Evolutionary conservation across 2,329 filamentous ascomycete genomes (phyloP), one percentile per base, ranked within the genome.

Genomic region (Phialophora tarda): DNA sequence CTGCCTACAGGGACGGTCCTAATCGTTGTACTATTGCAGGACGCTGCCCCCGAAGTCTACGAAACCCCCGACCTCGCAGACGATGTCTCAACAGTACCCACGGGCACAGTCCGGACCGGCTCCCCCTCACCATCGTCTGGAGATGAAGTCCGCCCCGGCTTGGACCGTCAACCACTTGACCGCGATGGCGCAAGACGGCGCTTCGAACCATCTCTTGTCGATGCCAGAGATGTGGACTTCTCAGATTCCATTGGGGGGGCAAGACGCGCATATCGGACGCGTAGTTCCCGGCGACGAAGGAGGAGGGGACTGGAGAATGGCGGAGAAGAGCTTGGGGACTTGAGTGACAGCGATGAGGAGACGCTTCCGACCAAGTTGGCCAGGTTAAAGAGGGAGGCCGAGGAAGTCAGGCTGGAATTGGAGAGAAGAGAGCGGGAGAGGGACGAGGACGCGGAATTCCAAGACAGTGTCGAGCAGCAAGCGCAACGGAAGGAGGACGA

Each of bases 31-130:
- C 21, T 2, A n/a, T 23, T 32, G 61, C 72, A 96, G 91, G 93
- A 97, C 80, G 91, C 90, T 62, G 93, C 93, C 30, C 93, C 93
- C 71, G 95, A 98, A 76, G 92, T 97, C 74, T 98, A 97, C 83
- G 94, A 98, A 80, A 98, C 95, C 17, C 93, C 94, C 71, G 93
- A 96, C 63, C 83, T 97, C 71, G 94, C 91, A 64, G 92, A 97
- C 75, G 93, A 96, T 78, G 91, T 88, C 70, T 96, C 93, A 24
- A 97, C 93, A 56, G 82, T 93, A 64, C 91, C 89, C 79, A 76
- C 80, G 67, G 67, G 82, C 72, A 76, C 84, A 66, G 59, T 84
- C 88, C 75, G 85, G 86, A 80, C 90, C 83, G 75, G 78, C 30
- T 81, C 80, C n/a, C 78, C 81, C 26, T 74, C 73, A n/a, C 64